Evolutionary conservation across 2,329 filamentous ascomycete genomes (phyloP).

Genomic region (Colletotrichum tamarilloi): DNA sequence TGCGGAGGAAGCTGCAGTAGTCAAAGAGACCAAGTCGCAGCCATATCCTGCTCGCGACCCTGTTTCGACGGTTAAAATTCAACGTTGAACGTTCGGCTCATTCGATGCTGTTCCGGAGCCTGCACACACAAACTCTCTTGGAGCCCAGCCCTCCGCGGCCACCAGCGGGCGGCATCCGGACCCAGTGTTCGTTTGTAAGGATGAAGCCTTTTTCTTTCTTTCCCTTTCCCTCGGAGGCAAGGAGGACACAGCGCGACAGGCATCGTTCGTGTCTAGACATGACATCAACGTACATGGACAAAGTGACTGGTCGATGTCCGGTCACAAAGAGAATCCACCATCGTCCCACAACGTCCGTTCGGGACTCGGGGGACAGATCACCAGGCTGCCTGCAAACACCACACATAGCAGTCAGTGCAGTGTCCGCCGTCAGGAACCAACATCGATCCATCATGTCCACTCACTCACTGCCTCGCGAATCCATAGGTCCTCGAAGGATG

Average conservation of each 20-base stretch:
- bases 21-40: not conserved
- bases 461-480: not conserved
- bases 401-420: not conserved
- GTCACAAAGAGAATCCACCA: not conserved
- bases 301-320: not conserved
- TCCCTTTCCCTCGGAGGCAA: not conserved
- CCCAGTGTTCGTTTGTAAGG: slow-evolving; percentile 26
- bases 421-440: not conserved
- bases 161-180: slow-evolving; percentile 4
- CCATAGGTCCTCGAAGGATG: not conserved
- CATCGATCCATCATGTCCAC: not conserved
- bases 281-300: not conserved
- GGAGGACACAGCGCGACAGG: not conserved
- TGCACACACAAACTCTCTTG: slow-evolving; percentile 20
- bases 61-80: not conserved
- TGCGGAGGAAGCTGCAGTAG: not conserved
- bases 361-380: not conserved
- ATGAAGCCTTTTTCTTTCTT: not conserved
- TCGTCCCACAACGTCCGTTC: not conserved
- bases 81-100: not conserved
- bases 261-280: not conserved
- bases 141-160: slow-evolving; percentile 5
- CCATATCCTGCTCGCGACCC: not conserved
- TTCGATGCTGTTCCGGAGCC: not conserved
- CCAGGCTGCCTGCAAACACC: not conserved